phyloP scores from a whole-genome alignment of 768 basidiomycete genomes.

The Imleria badia region DNA sequence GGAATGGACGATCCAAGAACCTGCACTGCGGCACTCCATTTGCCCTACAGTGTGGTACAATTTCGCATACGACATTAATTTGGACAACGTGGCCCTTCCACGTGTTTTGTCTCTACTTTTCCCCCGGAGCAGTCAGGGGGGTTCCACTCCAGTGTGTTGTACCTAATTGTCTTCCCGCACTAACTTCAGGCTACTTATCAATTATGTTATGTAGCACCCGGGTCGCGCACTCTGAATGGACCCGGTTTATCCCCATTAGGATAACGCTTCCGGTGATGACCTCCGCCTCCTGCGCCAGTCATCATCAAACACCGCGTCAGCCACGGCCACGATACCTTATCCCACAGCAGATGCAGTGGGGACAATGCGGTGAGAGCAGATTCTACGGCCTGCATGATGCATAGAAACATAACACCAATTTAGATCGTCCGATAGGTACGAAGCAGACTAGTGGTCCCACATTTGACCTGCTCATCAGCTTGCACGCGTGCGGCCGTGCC shows the following conservation, averaged over 20 bases:
- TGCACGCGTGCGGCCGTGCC: not conserved
- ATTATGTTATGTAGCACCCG: too few relatives aligned
- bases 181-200: too few relatives aligned
- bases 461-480: not conserved
- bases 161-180: not conserved
- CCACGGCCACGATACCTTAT: not conserved
- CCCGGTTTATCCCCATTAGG: not conserved
- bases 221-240: not conserved
- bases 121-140: not conserved
- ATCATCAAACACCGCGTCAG: not conserved
- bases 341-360: not conserved
- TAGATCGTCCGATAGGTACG: not conserved
- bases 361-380: not conserved
- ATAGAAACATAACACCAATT: not conserved
- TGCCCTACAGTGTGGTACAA: not conserved
- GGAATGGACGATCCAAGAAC: not conserved
- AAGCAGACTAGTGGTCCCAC: not conserved
- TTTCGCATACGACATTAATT: not conserved
- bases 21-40: too few relatives aligned
- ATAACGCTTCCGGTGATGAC: too few relatives aligned
- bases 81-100: not conserved
- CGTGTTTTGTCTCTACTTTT: too few relatives aligned
- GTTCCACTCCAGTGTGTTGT: not conserved
- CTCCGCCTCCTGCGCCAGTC: too few relatives aligned
- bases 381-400: not conserved